These are phyloP conservation scores for Anthracocystis walkeri DNA, from an alignment of 1,284 basidiomycete genomes.

Conservation along the genomic window DNA sequence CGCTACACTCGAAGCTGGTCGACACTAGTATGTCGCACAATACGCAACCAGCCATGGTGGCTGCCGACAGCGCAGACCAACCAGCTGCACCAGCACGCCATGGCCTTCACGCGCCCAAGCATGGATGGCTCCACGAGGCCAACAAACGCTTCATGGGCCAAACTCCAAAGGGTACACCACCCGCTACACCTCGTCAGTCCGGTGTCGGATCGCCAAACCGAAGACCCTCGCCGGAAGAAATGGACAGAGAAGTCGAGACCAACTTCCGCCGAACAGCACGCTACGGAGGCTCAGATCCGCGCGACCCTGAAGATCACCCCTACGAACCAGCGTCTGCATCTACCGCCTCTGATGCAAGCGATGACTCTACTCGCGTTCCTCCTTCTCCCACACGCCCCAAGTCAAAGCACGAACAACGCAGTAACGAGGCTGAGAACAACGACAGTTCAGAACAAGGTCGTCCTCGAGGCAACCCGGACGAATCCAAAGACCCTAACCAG, in stretches of 20 bases:
- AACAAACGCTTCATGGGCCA: slow-evolving; percentile 28
- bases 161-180: slow-evolving; percentile 25
- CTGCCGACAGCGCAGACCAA: slow-evolving; percentile 1
- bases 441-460: slow-evolving; percentile 28
- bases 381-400: slow-evolving; percentile 26
- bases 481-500: slow-evolving; percentile 33
- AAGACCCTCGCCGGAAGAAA: slow-evolving; percentile 7
- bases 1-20: background rate
- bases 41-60: background rate
- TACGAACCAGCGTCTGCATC: slow-evolving; percentile 10
- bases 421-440: slow-evolving; percentile 4
- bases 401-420: slow-evolving; percentile 8
- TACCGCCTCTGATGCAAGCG: slow-evolving; percentile 11
- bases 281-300: slow-evolving; percentile 38
- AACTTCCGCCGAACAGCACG: slow-evolving; percentile 32
- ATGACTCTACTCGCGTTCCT: slow-evolving; percentile 27
- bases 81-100: background rate
- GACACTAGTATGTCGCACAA: slow-evolving; percentile 24
- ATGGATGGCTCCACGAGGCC: slow-evolving; percentile 35
- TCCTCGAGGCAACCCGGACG: slow-evolving; percentile 35
- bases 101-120: slow-evolving; percentile 32
- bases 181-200: slow-evolving; percentile 9
- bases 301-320: slow-evolving; percentile 32
- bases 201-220: background rate
- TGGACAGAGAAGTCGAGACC: slow-evolving; percentile 30